These are phyloP conservation scores for Lecanicillium sp. DNA, from an alignment of 2,329 filamentous ascomycete genomes.

Conservation along the genomic window DNA sequence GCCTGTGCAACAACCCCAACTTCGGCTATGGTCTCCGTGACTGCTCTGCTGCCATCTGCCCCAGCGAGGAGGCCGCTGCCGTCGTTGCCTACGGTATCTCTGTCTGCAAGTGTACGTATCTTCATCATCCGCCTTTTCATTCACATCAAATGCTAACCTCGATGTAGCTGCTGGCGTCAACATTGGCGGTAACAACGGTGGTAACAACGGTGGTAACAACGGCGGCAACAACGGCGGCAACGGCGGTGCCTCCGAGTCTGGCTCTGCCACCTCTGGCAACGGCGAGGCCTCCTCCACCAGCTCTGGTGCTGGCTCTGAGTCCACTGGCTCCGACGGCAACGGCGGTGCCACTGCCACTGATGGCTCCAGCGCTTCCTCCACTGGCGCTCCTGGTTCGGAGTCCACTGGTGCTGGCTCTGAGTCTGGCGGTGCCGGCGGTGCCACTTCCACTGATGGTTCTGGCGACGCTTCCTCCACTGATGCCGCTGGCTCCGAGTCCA, in stretches of 20 bases:
- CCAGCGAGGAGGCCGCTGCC: conserved; percentile 27
- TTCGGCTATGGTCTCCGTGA: conserved; percentile 47
- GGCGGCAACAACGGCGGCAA: background rate
- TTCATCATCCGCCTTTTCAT: conserved; percentile 17
- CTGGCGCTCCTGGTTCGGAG: conserved; percentile 18
- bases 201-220: conserved; percentile 1
- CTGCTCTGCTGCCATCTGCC: conserved; percentile 42
- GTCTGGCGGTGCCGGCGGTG: conserved; percentile 18
- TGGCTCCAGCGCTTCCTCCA: background rate
- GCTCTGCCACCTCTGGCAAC: conserved; percentile 1
- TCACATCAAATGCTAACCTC: conserved; percentile 31
- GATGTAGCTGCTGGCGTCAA: conserved; percentile 26
- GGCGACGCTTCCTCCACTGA: conserved; percentile 15
- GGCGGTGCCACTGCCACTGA: conserved; percentile 10
- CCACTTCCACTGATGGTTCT: conserved; percentile 14
- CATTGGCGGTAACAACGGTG: conserved; percentile 8
- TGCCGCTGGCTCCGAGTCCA: conserved; percentile 15
- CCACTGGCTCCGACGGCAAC: conserved; percentile 10
- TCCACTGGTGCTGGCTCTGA: conserved; percentile 23
- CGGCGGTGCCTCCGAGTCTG: background rate
- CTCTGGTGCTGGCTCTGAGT: conserved; percentile 13
- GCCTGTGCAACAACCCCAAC: conserved; percentile 42
- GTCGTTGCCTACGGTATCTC: conserved; percentile 34
- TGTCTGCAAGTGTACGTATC: conserved; percentile 33
- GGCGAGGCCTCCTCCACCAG: conserved; percentile 17